Evolutionary conservation across 305 asterid genomes (phyloP), one percentile per base, ranked within the genome.

Genomic region (Fraxinus floribunda): DNA sequence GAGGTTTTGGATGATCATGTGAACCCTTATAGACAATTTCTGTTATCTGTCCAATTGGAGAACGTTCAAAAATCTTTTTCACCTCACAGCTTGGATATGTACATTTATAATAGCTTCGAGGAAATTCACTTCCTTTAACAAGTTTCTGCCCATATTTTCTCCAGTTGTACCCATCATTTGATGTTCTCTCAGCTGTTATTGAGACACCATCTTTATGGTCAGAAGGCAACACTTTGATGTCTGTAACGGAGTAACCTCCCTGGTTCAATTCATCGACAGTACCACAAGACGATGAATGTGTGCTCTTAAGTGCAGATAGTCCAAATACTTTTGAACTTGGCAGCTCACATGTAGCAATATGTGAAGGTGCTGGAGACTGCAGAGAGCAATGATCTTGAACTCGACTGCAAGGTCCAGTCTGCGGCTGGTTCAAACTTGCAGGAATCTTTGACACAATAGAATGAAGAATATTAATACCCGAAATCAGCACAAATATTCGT

Each of bases 51-150:
- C 99, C 99, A 81, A 91, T 93, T 32, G 97, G 97, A 79, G 98
- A 89, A 68, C 99, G 97, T 84, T 96, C 98, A 80, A 96, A 96
- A 77, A 93, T 96, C 89, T 94, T 96, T 86, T 94, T 96, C 85
- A 94, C 99, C 88, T 96, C 98, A 80, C 99, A 96, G 88, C 91
- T 93, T 75, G 98, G 97, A 86, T 88, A 91, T 7, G 99, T 96
- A 84, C 99, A 96, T 86, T 95, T 95, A 90, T 96, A 96, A 88
- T 96, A 96, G 91, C 98, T 96, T 86, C 99, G 88, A 4, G 99
- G 99, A 86, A 93, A 93, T 84, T 96, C 99, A 86, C 98, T 96
- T 88, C 99, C 99, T 91, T 94, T 96, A n/a, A 96, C 99, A 85
- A 94, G 94, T 87, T 96, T 96, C 91, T 96, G 99, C 80, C 99